phyloP scores from a whole-genome alignment of 441 rosid species.

The Raphanus hybrid region DNA sequence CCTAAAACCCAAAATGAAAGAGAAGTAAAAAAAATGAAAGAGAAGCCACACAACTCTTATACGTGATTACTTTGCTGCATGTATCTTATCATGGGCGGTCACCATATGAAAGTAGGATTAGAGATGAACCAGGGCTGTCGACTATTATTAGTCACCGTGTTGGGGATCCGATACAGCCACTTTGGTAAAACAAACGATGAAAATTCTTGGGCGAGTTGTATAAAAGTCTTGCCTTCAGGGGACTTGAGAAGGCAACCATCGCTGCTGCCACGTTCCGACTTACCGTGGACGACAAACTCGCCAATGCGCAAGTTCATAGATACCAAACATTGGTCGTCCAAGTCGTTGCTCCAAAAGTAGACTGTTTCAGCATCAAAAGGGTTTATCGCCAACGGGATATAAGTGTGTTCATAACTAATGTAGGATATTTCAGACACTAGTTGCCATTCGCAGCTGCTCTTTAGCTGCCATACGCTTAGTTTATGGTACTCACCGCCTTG shows the following conservation, averaged over 20 bases:
- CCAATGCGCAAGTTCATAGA: background rate
- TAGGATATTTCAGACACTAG: background rate
- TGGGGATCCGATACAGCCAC: background rate
- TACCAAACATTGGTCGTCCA: background rate
- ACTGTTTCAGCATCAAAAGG: background rate
- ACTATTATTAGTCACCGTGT: background rate
- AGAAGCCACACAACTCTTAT: too few species aligned
- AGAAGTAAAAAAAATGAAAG: too few species aligned
- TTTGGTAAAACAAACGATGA: background rate
- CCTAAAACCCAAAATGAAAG: too few species aligned
- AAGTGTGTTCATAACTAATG: background rate
- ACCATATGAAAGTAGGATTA: background rate
- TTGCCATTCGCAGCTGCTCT: background rate
- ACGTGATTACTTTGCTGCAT: background rate
- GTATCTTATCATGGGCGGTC: background rate
- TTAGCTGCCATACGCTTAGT: background rate
- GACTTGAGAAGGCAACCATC: background rate
- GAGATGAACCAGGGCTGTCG: background rate
- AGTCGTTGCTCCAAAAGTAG: slow-evolving; percentile 2
- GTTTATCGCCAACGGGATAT: background rate
- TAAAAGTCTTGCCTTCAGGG: background rate
- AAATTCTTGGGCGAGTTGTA: slow-evolving; percentile 1
- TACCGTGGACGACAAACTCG: background rate
- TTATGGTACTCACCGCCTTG: background rate
- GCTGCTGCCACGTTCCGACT: background rate